Percentiles rank a stretch among this genome's conserved stretches.
Conservation (phyloP, 2,329 filamentous ascomycete genomes). For the Periconia sp. region DNA sequence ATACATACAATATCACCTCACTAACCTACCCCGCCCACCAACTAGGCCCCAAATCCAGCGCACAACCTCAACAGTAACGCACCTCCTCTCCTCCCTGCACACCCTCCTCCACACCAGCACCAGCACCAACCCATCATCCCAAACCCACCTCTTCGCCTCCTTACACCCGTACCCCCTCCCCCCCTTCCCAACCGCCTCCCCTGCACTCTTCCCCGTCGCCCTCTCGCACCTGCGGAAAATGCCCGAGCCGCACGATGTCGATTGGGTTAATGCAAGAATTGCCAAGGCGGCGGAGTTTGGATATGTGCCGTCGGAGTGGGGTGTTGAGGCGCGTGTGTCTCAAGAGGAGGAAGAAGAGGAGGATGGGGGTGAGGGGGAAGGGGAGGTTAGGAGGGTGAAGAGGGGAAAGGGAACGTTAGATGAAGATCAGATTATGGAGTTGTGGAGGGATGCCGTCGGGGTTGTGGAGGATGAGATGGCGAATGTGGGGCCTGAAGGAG, state of each 20-base stretch:
- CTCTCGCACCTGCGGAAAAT: conserved; percentile 29
- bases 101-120: conserved; percentile 8
- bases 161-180: conserved; percentile 10
- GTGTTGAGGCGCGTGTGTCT: conserved; percentile 21
- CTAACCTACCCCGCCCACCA: not conserved
- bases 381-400: conserved; percentile 11
- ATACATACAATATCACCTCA: not conserved
- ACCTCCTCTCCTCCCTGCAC: conserved; percentile 10
- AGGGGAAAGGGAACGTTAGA: conserved; percentile 12
- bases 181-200: conserved; percentile 12
- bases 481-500: not conserved
- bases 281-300: conserved; percentile 31
- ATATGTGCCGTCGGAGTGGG: conserved; percentile 33
- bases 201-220: conserved; percentile 42
- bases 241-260: conserved; percentile 27
- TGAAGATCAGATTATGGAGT: conserved; percentile 10
- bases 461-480: conserved; percentile 5
- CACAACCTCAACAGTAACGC: conserved; percentile 7
- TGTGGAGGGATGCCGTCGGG: conserved; percentile 3
- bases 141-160: not conserved
- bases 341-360: conserved; percentile 8
- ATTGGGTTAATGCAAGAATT: conserved; percentile 32
- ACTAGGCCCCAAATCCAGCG: conserved; percentile 16
- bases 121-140: too few relatives aligned
- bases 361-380: conserved; percentile 14